phyloP scores from a whole-genome alignment of 176 grass and related monocot genomes.

The Thinopyrum elongatum region DNA sequence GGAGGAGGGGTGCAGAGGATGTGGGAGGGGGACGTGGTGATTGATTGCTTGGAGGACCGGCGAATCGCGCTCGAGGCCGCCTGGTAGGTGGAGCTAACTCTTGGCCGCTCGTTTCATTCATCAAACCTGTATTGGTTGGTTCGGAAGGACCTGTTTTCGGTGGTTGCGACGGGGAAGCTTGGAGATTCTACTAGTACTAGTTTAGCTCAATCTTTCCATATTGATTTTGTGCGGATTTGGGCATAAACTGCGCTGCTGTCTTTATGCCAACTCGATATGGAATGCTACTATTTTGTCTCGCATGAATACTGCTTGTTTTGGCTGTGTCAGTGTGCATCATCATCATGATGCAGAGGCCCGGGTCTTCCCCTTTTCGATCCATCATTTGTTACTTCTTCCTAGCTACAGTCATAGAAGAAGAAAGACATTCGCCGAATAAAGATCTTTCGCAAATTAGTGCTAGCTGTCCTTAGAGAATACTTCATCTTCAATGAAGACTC shows the following conservation, averaged over 20 bases:
- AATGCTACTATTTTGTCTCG: not conserved
- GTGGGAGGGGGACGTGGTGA: slow-evolving; percentile 92
- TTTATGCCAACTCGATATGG: not conserved
- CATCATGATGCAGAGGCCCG: too few relatives aligned
- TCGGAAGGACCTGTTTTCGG: slow-evolving; percentile 5
- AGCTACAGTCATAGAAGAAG: not conserved
- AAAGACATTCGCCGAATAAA: not conserved
- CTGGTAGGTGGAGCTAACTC: slow-evolving; percentile 60
- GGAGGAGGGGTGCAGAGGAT: slow-evolving; percentile 78
- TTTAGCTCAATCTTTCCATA: not conserved
- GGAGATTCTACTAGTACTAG: not conserved
- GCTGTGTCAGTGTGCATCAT: too few relatives aligned
- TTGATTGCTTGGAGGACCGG: slow-evolving; percentile 87
- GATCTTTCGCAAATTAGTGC: not conserved
- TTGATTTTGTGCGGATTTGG: slow-evolving; percentile 21
- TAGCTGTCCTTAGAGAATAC: not conserved
- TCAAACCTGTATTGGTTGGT: slow-evolving; percentile 7
- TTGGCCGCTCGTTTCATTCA: slow-evolving; percentile 7
- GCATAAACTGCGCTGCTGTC: not conserved
- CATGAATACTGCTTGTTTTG: not conserved
- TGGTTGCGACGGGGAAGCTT: not conserved
- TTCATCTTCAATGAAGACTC: not conserved
- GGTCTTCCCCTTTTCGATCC: too few relatives aligned
- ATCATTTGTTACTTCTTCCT: not conserved
- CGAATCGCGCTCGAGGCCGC: slow-evolving; percentile 83